phyloP scores from a whole-genome alignment of 495 filamentous ascomycete genomes.

The Xylaria telfairii region DNA sequence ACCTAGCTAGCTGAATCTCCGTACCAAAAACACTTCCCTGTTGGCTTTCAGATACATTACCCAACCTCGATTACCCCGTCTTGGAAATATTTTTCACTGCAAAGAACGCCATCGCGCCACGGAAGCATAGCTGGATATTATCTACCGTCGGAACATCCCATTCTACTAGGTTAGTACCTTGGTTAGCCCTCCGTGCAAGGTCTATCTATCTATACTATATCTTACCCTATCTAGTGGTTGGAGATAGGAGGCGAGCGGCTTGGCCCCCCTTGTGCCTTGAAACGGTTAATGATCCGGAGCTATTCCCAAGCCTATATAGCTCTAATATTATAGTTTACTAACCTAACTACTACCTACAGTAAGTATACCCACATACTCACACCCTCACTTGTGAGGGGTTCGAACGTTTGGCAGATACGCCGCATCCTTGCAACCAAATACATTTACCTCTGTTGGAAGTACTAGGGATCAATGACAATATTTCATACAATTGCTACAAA shows the following conservation, averaged over 20 bases:
- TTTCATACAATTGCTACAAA: no score
- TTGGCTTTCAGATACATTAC: no score
- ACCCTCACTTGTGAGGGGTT: background rate
- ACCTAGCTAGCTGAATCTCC: background rate
- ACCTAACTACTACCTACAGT: no score
- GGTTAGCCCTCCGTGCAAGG: background rate
- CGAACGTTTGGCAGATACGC: background rate
- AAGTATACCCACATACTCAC: background rate
- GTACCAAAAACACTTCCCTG: no score
- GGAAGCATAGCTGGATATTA: background rate
- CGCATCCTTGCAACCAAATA: background rate
- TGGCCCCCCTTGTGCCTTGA: background rate
- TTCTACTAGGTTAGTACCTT: no score
- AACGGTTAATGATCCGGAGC: slow-evolving; percentile 8
- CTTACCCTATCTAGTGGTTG: background rate
- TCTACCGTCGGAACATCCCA: background rate
- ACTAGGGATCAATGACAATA: no score
- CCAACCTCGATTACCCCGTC: background rate
- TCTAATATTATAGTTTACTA: no score
- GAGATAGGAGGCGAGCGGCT: background rate
- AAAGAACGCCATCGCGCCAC: background rate
- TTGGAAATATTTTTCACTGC: background rate
- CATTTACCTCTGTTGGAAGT: no score
- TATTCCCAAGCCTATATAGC: slow-evolving; percentile 12
- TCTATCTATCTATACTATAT: background rate